Evolutionary conservation across 2,329 filamentous ascomycete genomes (phyloP).

Genomic region (Elsinoe perseae): DNA sequence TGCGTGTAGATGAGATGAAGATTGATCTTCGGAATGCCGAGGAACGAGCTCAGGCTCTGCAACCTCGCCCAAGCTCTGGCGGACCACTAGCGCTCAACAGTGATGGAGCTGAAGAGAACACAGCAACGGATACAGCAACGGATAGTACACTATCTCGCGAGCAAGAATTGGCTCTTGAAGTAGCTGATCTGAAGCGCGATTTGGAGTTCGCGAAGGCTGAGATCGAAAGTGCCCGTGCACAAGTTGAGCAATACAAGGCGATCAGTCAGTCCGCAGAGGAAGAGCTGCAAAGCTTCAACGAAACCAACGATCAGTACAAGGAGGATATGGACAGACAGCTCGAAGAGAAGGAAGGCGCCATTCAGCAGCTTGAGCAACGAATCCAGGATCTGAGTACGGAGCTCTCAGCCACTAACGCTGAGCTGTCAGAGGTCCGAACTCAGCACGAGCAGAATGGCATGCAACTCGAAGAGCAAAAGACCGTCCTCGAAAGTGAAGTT

Average conservation of each 20-base stretch:
- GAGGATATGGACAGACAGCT: conserved; percentile 73
- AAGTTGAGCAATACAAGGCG: conserved; percentile 79
- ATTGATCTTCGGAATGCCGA: conserved; percentile 84
- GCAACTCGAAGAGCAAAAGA: conserved; percentile 74
- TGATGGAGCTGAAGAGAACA: conserved; percentile 34
- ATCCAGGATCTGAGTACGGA: conserved; percentile 78
- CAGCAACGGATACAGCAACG: not conserved
- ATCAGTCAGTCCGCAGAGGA: conserved; percentile 86
- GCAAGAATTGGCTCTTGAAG: conserved; percentile 75
- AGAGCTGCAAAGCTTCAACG: conserved; percentile 67
- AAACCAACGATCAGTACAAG: conserved; percentile 78
- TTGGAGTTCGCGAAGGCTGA: conserved; percentile 74
- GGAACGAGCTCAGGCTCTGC: conserved; percentile 73
- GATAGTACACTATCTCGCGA: conserved; percentile 52
- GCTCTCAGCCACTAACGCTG: conserved; percentile 69
- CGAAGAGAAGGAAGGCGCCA: conserved; percentile 67
- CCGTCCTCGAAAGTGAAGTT: conserved; percentile 69
- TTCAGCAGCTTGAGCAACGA: conserved; percentile 74
- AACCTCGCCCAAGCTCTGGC: conserved; percentile 59
- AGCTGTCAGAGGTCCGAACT: conserved; percentile 71
- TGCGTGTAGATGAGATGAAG: conserved; percentile 77
- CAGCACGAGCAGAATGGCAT: conserved; percentile 67
- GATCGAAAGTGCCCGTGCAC: conserved; percentile 69
- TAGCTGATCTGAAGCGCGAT: conserved; percentile 79
- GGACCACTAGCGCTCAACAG: conserved; percentile 4